phyloP scores from a whole-genome alignment of 1,139 yeast species.

The Yueomyces sp. region DNA sequence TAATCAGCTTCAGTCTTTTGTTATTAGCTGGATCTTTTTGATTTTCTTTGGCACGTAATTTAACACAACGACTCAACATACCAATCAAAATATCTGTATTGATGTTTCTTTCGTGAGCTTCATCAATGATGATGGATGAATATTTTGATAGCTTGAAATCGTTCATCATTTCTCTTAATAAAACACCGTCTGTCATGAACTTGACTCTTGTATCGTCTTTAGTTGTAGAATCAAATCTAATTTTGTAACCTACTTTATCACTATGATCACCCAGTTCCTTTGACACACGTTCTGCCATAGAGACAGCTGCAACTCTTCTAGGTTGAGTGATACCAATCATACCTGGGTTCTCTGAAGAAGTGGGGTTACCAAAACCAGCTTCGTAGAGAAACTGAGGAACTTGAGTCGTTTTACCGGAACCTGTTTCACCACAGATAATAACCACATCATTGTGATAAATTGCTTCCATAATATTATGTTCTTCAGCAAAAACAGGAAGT shows the following conservation, averaged over 20 bases:
- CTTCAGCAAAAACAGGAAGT: slow-evolving; percentile 85
- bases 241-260: slow-evolving; percentile 73
- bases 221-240: slow-evolving; percentile 74
- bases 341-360: slow-evolving; percentile 60
- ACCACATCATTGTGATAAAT: slow-evolving; percentile 85
- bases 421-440: slow-evolving; percentile 87
- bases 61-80: slow-evolving; percentile 78
- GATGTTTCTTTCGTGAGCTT: slow-evolving; percentile 93
- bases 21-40: slow-evolving; percentile 33
- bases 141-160: slow-evolving; percentile 74
- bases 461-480: slow-evolving; percentile 91
- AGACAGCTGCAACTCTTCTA: slow-evolving; percentile 95
- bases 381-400: slow-evolving; percentile 72
- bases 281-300: slow-evolving; percentile 87
- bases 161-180: slow-evolving; percentile 80
- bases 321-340: slow-evolving; percentile 95
- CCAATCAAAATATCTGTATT: slow-evolving; percentile 95
- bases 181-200: slow-evolving; percentile 98
- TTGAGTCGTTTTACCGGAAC: slow-evolving; percentile 75
- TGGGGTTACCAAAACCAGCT: slow-evolving; percentile 66
- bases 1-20: slow-evolving; percentile 54
- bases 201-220: slow-evolving; percentile 67
- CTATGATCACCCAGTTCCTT: slow-evolving; percentile 76
- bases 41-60: slow-evolving; percentile 51
- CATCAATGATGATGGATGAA: slow-evolving; percentile 83